Evolutionary conservation across 2,329 filamentous ascomycete genomes (phyloP).

Genomic region (Fusarium circinatum): DNA sequence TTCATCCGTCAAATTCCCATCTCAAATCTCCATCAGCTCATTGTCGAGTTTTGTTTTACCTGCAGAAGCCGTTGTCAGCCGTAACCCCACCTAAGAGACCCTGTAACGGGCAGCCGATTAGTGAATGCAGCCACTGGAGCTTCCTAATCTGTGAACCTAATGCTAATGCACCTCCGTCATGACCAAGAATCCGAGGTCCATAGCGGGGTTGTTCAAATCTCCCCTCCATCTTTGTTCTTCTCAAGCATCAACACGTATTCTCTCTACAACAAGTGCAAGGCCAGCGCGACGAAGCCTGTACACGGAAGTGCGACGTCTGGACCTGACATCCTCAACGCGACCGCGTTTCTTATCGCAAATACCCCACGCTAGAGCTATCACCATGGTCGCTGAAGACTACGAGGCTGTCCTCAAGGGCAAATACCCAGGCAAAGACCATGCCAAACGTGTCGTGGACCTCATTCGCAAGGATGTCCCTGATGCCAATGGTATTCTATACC

Average conservation of each 20-base stretch:
- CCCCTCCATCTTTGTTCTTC: constrained; percentile 1
- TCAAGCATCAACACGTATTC: not conserved
- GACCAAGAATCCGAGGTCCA: constrained; percentile 22
- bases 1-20: not conserved
- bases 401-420: constrained; percentile 68
- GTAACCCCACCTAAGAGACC: constrained; percentile 4
- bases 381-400: constrained; percentile 56
- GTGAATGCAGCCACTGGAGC: constrained; percentile 34
- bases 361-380: constrained; percentile 17
- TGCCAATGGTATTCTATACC: constrained; percentile 78
- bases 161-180: constrained; percentile 25
- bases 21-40: not conserved
- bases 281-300: not conserved
- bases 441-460: constrained; percentile 81
- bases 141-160: constrained; percentile 28
- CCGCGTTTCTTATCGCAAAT: not conserved
- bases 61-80: constrained; percentile 40
- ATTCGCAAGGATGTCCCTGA: constrained; percentile 74
- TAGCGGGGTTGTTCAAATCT: constrained; percentile 35
- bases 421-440: constrained; percentile 89
- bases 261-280: not conserved
- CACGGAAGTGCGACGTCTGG: not conserved
- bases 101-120: constrained; percentile 32
- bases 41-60: constrained; percentile 5
- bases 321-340: not conserved